Base-by-base conservation (phyloP, 352 stramenopile genomes). In the Pythium sukuiense region DNA sequence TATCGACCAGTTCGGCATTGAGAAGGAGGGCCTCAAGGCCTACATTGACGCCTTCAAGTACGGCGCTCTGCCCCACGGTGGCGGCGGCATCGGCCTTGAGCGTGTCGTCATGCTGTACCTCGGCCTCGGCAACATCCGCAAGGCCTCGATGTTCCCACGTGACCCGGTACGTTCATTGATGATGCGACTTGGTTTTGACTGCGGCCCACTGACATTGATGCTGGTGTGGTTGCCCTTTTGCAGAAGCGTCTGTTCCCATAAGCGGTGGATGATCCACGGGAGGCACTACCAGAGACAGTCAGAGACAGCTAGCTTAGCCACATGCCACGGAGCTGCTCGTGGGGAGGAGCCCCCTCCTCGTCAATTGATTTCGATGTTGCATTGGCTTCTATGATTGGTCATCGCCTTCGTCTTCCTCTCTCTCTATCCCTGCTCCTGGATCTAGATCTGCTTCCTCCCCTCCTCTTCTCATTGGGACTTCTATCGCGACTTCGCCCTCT, bases 41-140 rank as follows among this genome's bases (percentile, higher is more conserved):
- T 99, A 99, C 79, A 89, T 99, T 18, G 94, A 99, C 72, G 97
- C 97, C 18, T 99, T 99, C 85, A 96, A 97, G 69, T 95, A 99
- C 69, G 98, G 98, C 50, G 97, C 97, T 16, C 83, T 98, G n/a
- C 98, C 98, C 37, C 98, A 99, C 79, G 98, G 93, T 43, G 98
- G 98, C 43, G 97, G 97, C 69, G 98, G 98, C 59, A 99, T 99
- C 76, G 98, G 98, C 63, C 76, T 99, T 20, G 98, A 99, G 77
- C 90, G 98, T 59, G 97, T 99, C 35, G 97, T 99, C 35, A 99
- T 99, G 90, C 89, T 99, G 37, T 99, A 99, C 79, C 84, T 99
- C 27, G 97, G 97, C 18, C 87, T 99, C 18, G 95, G 97, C 73
- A 99, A 99, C 91, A 99, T 99, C 60, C 88, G 98, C 76, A 99